A percentile compares a stretch with the other conserved stretches of the same genome.
These are phyloP conservation scores for Juglanconis oblonga DNA, from an alignment of 2,329 filamentous ascomycete species.

Conservation along the genomic window DNA sequence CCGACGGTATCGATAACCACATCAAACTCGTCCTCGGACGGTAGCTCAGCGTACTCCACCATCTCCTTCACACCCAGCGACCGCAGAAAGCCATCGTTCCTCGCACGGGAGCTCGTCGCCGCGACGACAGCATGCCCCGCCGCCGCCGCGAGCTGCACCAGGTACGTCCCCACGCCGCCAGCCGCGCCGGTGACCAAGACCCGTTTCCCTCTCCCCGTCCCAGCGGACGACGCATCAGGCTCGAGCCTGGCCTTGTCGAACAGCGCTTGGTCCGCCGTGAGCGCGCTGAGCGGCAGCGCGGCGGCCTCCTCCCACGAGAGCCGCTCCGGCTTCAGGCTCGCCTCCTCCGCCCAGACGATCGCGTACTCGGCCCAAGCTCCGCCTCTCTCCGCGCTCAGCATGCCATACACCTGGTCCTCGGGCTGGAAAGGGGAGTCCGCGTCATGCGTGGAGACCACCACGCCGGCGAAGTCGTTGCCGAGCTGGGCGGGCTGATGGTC, in stretches of 20 bases:
- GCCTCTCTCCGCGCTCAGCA: conserved; percentile 24
- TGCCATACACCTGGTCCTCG: conserved; percentile 32
- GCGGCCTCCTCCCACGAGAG: conserved; percentile 35
- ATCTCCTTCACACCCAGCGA: neutral
- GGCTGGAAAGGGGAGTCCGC: conserved; percentile 27
- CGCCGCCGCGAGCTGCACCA: conserved; percentile 35
- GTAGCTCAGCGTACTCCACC: neutral
- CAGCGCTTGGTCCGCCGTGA: conserved; percentile 39
- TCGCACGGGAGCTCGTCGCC: neutral
- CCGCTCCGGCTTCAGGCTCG: conserved; percentile 30
- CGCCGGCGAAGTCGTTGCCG: conserved; percentile 36
- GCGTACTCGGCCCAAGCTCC: conserved; percentile 30
- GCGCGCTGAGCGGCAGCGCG: conserved; percentile 35
- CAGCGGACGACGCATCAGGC: conserved; percentile 21
- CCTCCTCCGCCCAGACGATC: conserved; percentile 28
- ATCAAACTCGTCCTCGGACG: neutral
- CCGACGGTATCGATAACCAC: neutral
- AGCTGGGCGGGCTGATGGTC: neutral
- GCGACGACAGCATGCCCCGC: conserved; percentile 22
- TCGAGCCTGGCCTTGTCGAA: conserved; percentile 28
- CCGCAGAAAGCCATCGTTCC: neutral
- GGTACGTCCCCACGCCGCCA: conserved; percentile 38
- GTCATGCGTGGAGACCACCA: conserved; percentile 29
- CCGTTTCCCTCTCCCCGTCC: conserved; percentile 9
- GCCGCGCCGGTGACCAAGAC: conserved; percentile 39